These are phyloP conservation scores for Penicillium maclennaniae DNA, from an alignment of 495 filamentous ascomycete species.

Conservation along the genomic window DNA sequence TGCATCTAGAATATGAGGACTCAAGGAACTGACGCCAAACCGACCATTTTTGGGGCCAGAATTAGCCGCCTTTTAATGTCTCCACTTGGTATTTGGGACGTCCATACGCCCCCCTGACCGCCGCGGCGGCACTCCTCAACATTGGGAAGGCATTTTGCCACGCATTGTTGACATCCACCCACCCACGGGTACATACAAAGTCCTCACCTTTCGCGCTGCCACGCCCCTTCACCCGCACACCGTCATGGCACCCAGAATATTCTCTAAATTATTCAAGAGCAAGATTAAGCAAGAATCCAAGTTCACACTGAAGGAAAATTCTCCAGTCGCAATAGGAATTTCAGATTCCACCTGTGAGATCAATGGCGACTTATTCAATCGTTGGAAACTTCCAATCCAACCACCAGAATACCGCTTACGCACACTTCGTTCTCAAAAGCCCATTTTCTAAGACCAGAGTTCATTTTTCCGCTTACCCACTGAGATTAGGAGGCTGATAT, in stretches of 20 bases:
- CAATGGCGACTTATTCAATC: conserved; percentile 13
- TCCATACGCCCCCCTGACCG: too few species aligned
- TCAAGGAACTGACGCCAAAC: too few species aligned
- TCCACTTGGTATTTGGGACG: too few species aligned
- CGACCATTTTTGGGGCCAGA: too few species aligned
- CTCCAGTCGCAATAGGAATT: conserved; percentile 11
- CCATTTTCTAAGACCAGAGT: conserved; percentile 1
- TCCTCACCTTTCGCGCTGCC: too few species aligned
- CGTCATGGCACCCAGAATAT: conserved; percentile 7
- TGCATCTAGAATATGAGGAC: too few species aligned
- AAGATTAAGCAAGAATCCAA: neutral
- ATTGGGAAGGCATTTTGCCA: too few species aligned
- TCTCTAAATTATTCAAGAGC: neutral
- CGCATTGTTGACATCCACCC: too few species aligned
- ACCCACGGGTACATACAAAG: too few species aligned
- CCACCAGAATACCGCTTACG: neutral
- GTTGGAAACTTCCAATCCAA: conserved; percentile 17
- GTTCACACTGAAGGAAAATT: neutral
- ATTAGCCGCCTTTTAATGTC: too few species aligned
- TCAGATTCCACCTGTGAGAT: conserved; percentile 15
- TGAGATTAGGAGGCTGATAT: conserved; percentile 12
- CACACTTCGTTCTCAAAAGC: neutral
- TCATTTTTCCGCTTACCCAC: conserved; percentile 6
- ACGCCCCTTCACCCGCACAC: neutral
- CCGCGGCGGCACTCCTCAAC: too few species aligned